Conservation (phyloP, 1,284 basidiomycete genomes). For the Apiotrichum sp. region DNA sequence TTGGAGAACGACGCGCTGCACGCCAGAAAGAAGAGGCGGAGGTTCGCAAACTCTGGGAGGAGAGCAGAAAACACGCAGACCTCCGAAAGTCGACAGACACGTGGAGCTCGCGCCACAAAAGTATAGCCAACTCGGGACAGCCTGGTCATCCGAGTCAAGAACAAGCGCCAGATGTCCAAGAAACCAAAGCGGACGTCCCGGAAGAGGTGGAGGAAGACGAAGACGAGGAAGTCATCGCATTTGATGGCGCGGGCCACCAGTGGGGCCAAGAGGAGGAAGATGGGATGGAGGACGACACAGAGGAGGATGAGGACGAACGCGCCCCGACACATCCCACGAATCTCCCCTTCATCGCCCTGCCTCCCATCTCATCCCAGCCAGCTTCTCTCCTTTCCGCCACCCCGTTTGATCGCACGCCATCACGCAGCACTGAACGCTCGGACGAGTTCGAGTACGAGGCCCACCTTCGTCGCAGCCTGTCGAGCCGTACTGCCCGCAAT, state of each 20-base stretch:
- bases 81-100: background rate
- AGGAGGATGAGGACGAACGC: no score
- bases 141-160: background rate
- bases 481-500: constrained; percentile 34
- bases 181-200: background rate
- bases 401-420: constrained; percentile 26
- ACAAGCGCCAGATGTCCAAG: background rate
- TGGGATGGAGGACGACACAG: background rate
- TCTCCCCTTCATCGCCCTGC: background rate
- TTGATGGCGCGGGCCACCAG: no score
- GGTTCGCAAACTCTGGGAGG: constrained; percentile 36
- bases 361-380: background rate
- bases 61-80: constrained; percentile 17
- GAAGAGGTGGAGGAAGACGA: background rate
- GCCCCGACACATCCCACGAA: background rate
- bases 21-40: constrained; percentile 37
- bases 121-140: background rate
- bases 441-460: constrained; percentile 42
- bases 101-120: background rate
- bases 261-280: background rate
- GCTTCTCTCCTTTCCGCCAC: background rate
- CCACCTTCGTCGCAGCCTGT: constrained; percentile 36
- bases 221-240: background rate
- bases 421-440: constrained; percentile 34
- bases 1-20: constrained; percentile 38